phyloP scores from a whole-genome alignment of 345 rosid genomes.

The Syzygium aqueum region DNA sequence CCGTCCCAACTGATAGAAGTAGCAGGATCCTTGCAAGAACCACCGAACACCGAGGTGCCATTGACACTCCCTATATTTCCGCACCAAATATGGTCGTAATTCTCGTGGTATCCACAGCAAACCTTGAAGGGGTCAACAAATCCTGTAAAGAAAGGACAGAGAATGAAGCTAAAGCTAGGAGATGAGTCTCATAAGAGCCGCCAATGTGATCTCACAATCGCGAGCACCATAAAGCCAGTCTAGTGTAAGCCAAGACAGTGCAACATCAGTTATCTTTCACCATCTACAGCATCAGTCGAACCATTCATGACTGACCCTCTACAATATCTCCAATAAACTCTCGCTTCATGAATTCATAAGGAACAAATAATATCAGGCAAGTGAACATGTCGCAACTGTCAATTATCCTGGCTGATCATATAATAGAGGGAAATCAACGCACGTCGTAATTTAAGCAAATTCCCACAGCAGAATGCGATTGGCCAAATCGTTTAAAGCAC shows the following conservation, averaged over 20 bases:
- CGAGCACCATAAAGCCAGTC: not conserved
- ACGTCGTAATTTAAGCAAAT: not conserved
- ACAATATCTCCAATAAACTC: not conserved
- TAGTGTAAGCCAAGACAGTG: not conserved
- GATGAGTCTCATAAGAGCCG: not conserved
- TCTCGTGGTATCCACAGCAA: slow-evolving; percentile 55
- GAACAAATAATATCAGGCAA: not conserved
- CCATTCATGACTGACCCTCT: not conserved
- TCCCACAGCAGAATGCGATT: not conserved
- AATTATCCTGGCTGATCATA: not conserved
- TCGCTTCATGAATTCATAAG: not conserved
- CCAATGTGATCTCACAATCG: not conserved
- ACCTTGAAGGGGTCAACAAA: slow-evolving; percentile 40
- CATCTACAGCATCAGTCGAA: not conserved
- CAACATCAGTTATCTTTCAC: not conserved
- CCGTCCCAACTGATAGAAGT: slow-evolving; percentile 46
- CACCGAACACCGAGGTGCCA: slow-evolving; percentile 29
- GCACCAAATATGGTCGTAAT: slow-evolving; percentile 47
- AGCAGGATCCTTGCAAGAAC: slow-evolving; percentile 40
- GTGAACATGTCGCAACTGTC: not conserved
- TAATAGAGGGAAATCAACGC: not conserved
- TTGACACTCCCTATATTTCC: slow-evolving; percentile 34
- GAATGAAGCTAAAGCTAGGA: not conserved
- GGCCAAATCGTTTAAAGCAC: not conserved
- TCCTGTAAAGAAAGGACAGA: slow-evolving; percentile 13